Evolutionary conservation across 75 land plant species (phyloP).

Genomic region (Selaginella tamariscina): DNA sequence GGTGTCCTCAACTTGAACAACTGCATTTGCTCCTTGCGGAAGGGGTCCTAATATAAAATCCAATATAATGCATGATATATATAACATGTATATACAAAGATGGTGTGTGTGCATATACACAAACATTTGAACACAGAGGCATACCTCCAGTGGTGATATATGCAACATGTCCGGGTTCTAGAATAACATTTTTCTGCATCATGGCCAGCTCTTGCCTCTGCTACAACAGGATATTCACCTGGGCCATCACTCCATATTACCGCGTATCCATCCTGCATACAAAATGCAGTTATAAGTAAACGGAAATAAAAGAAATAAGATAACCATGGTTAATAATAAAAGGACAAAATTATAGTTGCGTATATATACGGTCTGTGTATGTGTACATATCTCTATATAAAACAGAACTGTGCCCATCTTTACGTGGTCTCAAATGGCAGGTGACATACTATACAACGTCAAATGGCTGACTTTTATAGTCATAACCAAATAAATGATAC

Average conservation of each 20-base stretch:
- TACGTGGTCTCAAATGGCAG: not conserved
- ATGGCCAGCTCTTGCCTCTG: constrained; percentile 87
- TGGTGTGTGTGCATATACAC: too few species aligned
- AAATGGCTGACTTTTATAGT: not conserved
- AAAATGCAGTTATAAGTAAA: not conserved
- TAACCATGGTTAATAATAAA: not conserved
- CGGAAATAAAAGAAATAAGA: not conserved
- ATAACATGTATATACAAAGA: not conserved
- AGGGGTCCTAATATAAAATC: constrained; percentile 47
- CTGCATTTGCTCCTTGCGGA: constrained; percentile 94
- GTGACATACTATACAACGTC: not conserved
- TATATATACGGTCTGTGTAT: too few species aligned
- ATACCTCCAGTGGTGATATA: constrained; percentile 98
- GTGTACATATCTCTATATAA: not conserved
- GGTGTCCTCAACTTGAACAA: constrained; percentile 88
- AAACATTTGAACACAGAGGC: too few species aligned
- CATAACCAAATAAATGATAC: not conserved
- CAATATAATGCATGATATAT: not conserved
- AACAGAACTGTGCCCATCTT: not conserved
- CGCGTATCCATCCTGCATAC: constrained; percentile 94
- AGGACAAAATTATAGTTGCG: too few species aligned
- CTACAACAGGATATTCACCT: constrained; percentile 78
- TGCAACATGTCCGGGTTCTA: constrained; percentile 72
- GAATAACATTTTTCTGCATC: constrained; percentile 49
- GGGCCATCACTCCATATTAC: constrained; percentile 92